phyloP scores from a whole-genome alignment of 768 basidiomycete species.

The Ramaria rubella region DNA sequence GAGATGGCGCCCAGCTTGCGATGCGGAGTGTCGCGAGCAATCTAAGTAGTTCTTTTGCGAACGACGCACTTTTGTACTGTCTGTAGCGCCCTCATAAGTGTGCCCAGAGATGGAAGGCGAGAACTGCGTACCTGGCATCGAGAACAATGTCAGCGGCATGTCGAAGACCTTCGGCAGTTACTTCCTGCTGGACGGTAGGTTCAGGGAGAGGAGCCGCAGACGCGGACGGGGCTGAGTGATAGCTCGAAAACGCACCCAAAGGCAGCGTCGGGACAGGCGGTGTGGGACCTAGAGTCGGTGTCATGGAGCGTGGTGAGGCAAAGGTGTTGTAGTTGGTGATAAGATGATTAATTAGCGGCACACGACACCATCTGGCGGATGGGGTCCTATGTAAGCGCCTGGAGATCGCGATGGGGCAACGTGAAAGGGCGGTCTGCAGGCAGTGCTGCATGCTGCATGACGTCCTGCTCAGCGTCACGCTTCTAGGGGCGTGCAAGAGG shows the following conservation, averaged over 20 bases:
- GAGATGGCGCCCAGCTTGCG: slow-evolving; percentile 42
- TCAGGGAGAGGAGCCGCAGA: not conserved
- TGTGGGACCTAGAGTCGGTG: not conserved
- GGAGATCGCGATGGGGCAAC: too few species aligned
- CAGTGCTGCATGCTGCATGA: too few species aligned
- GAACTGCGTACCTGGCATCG: slow-evolving; percentile 70
- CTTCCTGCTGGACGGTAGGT: slow-evolving; percentile 25
- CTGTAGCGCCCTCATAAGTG: too few species aligned
- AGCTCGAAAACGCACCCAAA: not conserved
- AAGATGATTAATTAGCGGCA: not conserved
- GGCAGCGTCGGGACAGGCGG: not conserved
- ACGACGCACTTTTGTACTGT: slow-evolving; percentile 54
- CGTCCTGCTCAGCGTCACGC: too few species aligned
- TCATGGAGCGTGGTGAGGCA: not conserved
- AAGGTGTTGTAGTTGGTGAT: not conserved
- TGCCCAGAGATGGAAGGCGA: slow-evolving; percentile 19
- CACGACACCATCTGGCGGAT: too few species aligned
- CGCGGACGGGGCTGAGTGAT: not conserved
- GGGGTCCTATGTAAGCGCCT: too few species aligned
- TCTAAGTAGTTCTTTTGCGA: slow-evolving; percentile 49
- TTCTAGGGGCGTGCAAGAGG: too few species aligned
- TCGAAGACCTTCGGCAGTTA: slow-evolving; percentile 52
- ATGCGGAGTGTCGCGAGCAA: slow-evolving; percentile 50
- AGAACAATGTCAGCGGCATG: slow-evolving; percentile 46
- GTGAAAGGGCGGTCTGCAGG: too few species aligned